Evolutionary conservation across 108 stramenopile genomes (phyloP), one percentile per base, ranked within the genome.

Genomic region (Skeletonema menzelii): DNA sequence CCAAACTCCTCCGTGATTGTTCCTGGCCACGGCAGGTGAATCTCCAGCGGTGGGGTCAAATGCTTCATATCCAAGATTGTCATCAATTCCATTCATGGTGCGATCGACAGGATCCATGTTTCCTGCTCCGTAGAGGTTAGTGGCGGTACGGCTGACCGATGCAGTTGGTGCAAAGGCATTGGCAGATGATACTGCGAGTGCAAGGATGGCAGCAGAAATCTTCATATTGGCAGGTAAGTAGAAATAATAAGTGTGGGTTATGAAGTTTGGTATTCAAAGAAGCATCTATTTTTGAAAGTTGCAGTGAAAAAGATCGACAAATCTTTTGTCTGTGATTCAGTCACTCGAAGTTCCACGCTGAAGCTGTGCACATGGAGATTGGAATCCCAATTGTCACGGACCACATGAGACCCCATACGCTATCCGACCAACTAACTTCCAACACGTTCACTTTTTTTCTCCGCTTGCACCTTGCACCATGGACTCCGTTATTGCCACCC

Each of bases 1-100:
- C 93, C 93, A 94, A 55, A 94, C 93, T 75, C 88, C 88, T 37
- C 76, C 87, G 15, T 87, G 76, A 58, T 88, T 88, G 66, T 91
- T 94, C 58, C 88, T 75, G 12, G 67, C 63, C 1, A 80, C 65
- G 17, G 90, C 89, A 55, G 89, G 73, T 56, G 66, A 69, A 2
- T 84, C 85, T 35, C 90, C 90, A 20, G 63, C 65, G 15, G 84
- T 87, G 30, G 93, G 93, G 73, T 94, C 90, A 69, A 90, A 94
- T 13, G 75, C 74, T 8, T 58, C 65, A 26, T 78, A 76, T 15
- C 61, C 32, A 12, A 77, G 65, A 27, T 88, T 81, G 63, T 65
- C 73, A 65, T 90, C 89, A 19, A 90, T 80, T 60, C 88, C 88
- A 10, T 72, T 74, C 85, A 93, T 69, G 22, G 88, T 78, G 17